phyloP scores from a whole-genome alignment of 2,329 filamentous ascomycete species.

The Penicillium sp. region DNA sequence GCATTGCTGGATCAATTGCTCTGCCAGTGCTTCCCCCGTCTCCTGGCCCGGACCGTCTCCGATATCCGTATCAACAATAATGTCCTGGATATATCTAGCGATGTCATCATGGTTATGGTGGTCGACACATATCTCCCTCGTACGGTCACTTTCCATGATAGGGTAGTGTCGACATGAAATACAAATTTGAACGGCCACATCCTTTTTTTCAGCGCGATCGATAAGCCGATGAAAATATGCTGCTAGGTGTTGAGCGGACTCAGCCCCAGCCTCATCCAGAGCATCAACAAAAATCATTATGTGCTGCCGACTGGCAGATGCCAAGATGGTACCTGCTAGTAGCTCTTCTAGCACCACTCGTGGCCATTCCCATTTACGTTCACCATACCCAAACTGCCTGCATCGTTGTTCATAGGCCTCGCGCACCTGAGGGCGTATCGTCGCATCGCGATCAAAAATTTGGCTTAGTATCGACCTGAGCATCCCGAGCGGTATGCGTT shows the following conservation, averaged over 20 bases:
- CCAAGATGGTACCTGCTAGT: neutral
- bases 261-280: conserved; percentile 12
- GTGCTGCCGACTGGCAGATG: neutral
- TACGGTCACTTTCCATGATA: neutral
- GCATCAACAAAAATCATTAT: conserved; percentile 15
- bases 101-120: conserved; percentile 7
- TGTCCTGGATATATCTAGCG: conserved; percentile 4
- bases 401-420: conserved; percentile 5
- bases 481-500: conserved; percentile 16
- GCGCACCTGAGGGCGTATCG: conserved; percentile 1
- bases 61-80: neutral
- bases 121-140: conserved; percentile 8
- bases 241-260: conserved; percentile 5
- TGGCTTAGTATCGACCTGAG: conserved; percentile 20
- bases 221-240: conserved; percentile 8
- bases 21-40: no score
- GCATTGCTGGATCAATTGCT: no score
- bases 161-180: conserved; percentile 23
- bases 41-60: no score
- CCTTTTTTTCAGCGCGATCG: neutral
- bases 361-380: conserved; percentile 7
- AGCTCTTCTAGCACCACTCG: conserved; percentile 1
- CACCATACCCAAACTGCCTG: neutral
- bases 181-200: neutral
- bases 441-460: conserved; percentile 3